Evolutionary conservation across 306 rosid genomes (phyloP), one percentile per base, ranked within the genome.

Genomic region (Quercus variabilis): DNA sequence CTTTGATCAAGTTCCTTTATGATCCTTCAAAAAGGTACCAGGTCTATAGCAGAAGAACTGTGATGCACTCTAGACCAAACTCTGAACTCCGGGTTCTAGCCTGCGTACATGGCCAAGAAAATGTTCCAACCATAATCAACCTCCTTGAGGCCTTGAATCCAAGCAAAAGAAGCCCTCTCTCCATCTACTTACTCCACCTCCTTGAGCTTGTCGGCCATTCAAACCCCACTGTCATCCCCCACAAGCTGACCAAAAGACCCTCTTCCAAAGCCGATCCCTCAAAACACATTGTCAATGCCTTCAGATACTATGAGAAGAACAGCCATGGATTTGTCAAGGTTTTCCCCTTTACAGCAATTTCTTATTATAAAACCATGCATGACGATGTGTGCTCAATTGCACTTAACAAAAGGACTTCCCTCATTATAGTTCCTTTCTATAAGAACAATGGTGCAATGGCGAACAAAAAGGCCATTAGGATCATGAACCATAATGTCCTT

Each of bases 61-160:
- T 84, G 68, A 81, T 55, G 68, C 28, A 46, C 64, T 26, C 69
- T n/a, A 79, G 46, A 63, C 19, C 76, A 0, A 55, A 84, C 5
- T 20, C 82, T 20, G 75, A 84, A 35, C 76, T 81, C 25, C 55
- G 69, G 4, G 21, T 81, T 7, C 76, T 84, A 20, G 78, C 82
- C 12, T 81, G 86, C 78, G 15, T 83, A 21, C 85, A 81, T 4
- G 80, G 73, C 51, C 76, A 74, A 69, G 79, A 83, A 1, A 55
- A 74, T 38, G 81, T 78, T 74, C 81, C 78, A 13, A 15, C 23
- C 3, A 55, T 67, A 18, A 83, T 83, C 19, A 79, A 82, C 79
- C 78, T 87, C 18, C 88, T 84, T 4, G 84, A 84, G 69, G 83
- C 86, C 13, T 74, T 82, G 30, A 54, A 77, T 51, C 88, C 88